Conservation (phyloP, 768 basidiomycete genomes). For the Mycena filopes region DNA sequence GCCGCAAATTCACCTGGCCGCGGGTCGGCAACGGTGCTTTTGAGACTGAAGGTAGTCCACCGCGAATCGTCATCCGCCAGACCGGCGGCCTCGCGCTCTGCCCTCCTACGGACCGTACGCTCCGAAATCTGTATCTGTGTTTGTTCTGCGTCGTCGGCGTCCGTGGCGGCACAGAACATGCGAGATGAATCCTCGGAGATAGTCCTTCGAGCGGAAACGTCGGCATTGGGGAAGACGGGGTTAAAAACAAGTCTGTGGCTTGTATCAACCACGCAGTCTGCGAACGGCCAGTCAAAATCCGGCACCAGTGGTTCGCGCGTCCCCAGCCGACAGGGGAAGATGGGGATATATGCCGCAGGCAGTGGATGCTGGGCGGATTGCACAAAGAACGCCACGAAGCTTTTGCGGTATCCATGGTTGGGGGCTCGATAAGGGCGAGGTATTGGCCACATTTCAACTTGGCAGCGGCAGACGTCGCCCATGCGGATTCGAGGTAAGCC, state of each 20-base stretch:
- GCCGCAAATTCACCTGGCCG: background rate
- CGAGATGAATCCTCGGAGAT: background rate
- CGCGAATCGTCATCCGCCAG: background rate
- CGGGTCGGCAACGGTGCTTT: background rate
- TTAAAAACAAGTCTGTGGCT: background rate
- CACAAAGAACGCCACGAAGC: too few species aligned
- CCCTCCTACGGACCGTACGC: background rate
- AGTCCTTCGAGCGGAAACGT: background rate
- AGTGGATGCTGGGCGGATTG: background rate
- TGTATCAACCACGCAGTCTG: conserved; percentile 2
- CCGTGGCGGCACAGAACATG: background rate
- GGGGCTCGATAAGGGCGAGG: too few species aligned
- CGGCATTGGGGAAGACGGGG: background rate
- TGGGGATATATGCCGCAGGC: background rate
- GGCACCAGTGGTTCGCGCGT: conserved; percentile 1
- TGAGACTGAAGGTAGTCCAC: background rate
- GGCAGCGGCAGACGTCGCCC: too few species aligned
- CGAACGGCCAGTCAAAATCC: conserved; percentile 7
- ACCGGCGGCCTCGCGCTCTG: background rate
- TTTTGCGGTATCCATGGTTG: too few species aligned
- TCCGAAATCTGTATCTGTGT: background rate
- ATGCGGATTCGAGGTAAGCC: too few species aligned
- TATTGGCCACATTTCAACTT: too few species aligned
- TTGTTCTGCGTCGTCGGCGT: background rate
- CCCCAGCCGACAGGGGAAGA: background rate